Percentiles rank a stretch among this genome's conserved stretches.
phyloP scores from a whole-genome alignment of 2,329 filamentous ascomycete species.

The Albophoma yamanashiensis region DNA sequence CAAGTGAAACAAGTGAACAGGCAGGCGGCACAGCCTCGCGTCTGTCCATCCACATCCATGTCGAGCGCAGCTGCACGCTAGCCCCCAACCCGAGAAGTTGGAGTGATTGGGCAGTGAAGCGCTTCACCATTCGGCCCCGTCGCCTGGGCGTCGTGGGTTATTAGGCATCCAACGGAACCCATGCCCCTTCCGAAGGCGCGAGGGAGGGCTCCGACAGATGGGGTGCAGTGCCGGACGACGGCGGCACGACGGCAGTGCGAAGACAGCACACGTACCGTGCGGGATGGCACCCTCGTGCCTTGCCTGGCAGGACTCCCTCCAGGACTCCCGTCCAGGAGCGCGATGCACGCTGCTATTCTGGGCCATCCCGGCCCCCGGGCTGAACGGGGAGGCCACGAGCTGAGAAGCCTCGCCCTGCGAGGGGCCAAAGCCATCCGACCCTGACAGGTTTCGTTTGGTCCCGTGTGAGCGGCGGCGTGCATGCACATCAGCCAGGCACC shows the following conservation, averaged over 20 bases:
- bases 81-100: background rate
- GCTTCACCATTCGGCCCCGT: background rate
- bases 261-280: background rate
- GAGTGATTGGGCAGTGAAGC: background rate
- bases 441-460: background rate
- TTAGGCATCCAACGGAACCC: background rate
- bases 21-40: background rate
- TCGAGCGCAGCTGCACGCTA: background rate
- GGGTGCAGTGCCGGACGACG: too few species aligned
- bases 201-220: background rate
- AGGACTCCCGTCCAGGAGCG: background rate
- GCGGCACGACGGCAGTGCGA: background rate
- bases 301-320: background rate
- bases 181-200: background rate
- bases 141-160: background rate
- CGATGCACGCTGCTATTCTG: background rate
- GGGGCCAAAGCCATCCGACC: background rate
- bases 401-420: background rate
- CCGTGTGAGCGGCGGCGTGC: background rate
- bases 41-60: background rate
- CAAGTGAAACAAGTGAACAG: background rate
- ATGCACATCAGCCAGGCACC: background rate
- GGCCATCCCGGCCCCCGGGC: background rate
- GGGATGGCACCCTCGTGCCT: background rate
- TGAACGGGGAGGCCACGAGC: background rate